A percentile compares a stretch with the other conserved stretches of the same genome.
phyloP scores from a whole-genome alignment of 805 yeast species.

The Lipomyces mesembrius region DNA sequence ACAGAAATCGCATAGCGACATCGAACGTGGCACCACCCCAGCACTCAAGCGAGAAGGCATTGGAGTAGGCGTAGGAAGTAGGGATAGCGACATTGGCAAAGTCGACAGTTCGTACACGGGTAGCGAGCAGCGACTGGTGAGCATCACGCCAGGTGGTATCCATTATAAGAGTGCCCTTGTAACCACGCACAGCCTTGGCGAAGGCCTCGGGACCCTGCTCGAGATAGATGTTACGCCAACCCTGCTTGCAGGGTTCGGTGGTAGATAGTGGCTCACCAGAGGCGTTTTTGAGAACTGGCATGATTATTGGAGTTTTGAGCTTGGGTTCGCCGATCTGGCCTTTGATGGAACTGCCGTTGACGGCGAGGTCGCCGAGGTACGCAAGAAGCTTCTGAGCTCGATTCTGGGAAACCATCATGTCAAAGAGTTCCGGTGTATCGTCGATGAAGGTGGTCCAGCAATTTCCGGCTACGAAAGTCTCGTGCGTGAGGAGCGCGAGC shows the following conservation, averaged over 20 bases:
- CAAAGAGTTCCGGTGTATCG: constrained; percentile 95
- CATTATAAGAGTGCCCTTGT: constrained; percentile 88
- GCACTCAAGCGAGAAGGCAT: constrained; percentile 95
- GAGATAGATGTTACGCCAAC: constrained; percentile 90
- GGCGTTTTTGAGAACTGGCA: constrained; percentile 73
- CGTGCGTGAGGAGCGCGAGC: constrained; percentile 87
- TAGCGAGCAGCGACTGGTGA: constrained; percentile 95
- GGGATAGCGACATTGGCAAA: constrained; percentile 89
- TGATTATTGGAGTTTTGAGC: constrained; percentile 69
- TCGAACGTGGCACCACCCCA: constrained; percentile 99
- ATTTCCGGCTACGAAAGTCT: constrained; percentile 78
- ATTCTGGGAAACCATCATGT: constrained; percentile 92
- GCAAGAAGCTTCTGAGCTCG: constrained; percentile 93
- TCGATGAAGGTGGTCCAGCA: constrained; percentile 99
- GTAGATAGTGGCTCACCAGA: constrained; percentile 68
- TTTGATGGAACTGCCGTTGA: constrained; percentile 92
- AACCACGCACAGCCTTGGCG: constrained; percentile 82
- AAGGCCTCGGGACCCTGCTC: constrained; percentile 87
- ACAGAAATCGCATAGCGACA: constrained; percentile 96
- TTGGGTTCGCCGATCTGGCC: constrained; percentile 96
- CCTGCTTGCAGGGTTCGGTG: constrained; percentile 62
- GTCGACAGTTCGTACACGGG: constrained; percentile 95
- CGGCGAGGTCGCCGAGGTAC: constrained; percentile 90
- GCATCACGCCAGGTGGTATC: constrained; percentile 99
- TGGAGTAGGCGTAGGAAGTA: constrained; percentile 85